Evolutionary conservation across 495 filamentous ascomycete species (phyloP).

Genomic region (Hypoxylon trugodes): DNA sequence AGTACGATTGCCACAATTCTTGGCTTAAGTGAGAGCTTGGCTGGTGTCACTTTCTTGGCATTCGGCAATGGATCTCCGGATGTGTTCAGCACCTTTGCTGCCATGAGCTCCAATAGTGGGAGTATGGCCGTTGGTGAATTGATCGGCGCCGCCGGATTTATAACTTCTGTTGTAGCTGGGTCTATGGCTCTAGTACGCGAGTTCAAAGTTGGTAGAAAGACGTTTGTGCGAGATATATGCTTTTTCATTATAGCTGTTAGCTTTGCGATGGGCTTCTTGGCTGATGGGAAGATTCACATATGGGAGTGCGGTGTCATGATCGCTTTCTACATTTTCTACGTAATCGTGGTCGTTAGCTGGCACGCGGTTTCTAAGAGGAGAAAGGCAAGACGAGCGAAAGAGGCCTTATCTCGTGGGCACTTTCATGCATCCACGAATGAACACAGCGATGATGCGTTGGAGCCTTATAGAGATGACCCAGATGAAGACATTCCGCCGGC

Average conservation of each 20-base stretch:
- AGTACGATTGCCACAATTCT: constrained; percentile 88
- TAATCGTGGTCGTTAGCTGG: constrained; percentile 86
- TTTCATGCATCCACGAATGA: constrained; percentile 66
- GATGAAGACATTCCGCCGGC: constrained; percentile 72
- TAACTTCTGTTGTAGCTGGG: constrained; percentile 96
- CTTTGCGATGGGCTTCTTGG: constrained; percentile 88
- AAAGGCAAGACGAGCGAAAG: constrained; percentile 66
- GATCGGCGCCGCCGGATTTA: constrained; percentile 95
- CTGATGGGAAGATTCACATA: constrained; percentile 81
- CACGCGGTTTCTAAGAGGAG: constrained; percentile 80
- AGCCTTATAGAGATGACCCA: constrained; percentile 68
- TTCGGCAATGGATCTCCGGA: constrained; percentile 99
- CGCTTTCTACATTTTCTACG: constrained; percentile 90
- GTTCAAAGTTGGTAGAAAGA: constrained; percentile 86
- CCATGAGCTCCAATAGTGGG: constrained; percentile 95
- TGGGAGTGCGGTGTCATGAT: constrained; percentile 96
- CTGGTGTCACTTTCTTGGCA: constrained; percentile 95
- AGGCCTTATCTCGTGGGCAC: constrained; percentile 76
- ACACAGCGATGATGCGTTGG: constrained; percentile 63
- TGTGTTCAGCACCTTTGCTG: constrained; percentile 97
- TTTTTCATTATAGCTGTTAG: constrained; percentile 90
- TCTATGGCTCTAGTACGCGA: constrained; percentile 96
- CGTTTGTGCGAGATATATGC: constrained; percentile 90
- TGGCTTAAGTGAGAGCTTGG: constrained; percentile 94
- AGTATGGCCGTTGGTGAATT: constrained; percentile 96